Percentiles rank a stretch among this genome's conserved stretches.
Conservation (phyloP, 2,329 filamentous ascomycete species). For the Pseudocercospora vitis region DNA sequence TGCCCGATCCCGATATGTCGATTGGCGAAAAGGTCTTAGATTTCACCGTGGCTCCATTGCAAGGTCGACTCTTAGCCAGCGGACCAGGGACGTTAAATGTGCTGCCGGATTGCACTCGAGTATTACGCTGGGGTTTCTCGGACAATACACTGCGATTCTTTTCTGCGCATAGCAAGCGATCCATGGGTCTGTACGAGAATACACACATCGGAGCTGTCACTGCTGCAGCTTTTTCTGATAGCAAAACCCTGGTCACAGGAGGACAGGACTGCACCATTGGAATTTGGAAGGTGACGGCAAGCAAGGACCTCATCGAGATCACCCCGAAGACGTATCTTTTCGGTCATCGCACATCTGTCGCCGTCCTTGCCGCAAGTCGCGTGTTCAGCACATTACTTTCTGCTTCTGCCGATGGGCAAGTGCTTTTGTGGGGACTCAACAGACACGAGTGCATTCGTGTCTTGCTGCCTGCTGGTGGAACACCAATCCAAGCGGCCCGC, state of each 20-base stretch:
- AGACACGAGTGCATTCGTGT: constrained; percentile 72
- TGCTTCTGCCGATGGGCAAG: constrained; percentile 75
- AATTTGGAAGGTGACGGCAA: constrained; percentile 68
- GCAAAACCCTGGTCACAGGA: constrained; percentile 84
- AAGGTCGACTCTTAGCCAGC: constrained; percentile 80
- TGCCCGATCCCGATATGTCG: constrained; percentile 74
- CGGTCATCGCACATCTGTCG: constrained; percentile 83
- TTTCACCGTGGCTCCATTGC: constrained; percentile 73
- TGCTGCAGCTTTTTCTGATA: constrained; percentile 79
- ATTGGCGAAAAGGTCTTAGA: constrained; percentile 78
- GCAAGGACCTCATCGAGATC: constrained; percentile 71
- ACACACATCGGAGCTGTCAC: constrained; percentile 89
- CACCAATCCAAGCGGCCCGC: constrained; percentile 64
- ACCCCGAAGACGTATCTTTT: constrained; percentile 78
- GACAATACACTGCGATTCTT: constrained; percentile 93
- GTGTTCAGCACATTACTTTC: constrained; percentile 87
- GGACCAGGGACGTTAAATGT: constrained; percentile 84
- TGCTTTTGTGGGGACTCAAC: constrained; percentile 93
- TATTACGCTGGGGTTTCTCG: constrained; percentile 92
- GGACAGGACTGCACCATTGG: constrained; percentile 90
- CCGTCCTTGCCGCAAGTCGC: constrained; percentile 77
- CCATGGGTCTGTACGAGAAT: constrained; percentile 88
- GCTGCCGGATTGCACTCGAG: constrained; percentile 82
- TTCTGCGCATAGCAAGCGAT: constrained; percentile 80
- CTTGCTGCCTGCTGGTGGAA: constrained; percentile 56